Evolutionary conservation across 306 rosid species (phyloP).

Genomic region (Neltuma alba): DNA sequence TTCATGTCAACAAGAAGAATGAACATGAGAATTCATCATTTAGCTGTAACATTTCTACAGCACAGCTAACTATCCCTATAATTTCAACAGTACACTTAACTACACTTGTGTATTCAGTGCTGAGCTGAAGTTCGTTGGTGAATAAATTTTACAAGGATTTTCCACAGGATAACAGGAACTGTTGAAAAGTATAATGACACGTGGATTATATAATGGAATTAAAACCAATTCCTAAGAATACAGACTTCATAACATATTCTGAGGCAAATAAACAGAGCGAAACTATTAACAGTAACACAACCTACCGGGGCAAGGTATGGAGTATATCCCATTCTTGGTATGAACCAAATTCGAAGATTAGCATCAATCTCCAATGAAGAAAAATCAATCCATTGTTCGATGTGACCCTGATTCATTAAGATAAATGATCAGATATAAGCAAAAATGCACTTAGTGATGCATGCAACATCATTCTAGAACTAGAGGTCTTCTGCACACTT

Average conservation of each 20-base stretch:
- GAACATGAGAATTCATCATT: background rate
- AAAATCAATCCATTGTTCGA: slow-evolving; percentile 92
- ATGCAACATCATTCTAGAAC: background rate
- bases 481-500: background rate
- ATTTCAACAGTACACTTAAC: background rate
- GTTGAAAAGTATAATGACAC: background rate
- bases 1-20: background rate
- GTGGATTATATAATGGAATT: background rate
- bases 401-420: slow-evolving; percentile 59
- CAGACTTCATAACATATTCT: background rate
- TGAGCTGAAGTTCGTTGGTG: background rate
- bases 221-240: background rate
- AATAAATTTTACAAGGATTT: background rate
- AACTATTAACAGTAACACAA: background rate
- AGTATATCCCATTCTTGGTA: slow-evolving; percentile 49
- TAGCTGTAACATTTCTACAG: background rate
- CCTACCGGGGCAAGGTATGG: slow-evolving; percentile 67
- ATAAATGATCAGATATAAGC: background rate
- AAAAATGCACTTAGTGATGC: background rate
- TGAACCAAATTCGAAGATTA: slow-evolving; percentile 36
- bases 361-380: slow-evolving; percentile 70
- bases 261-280: background rate
- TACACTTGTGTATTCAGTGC: background rate
- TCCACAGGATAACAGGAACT: background rate
- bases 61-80: background rate